Evolutionary conservation across 2,329 filamentous ascomycete species (phyloP), one percentile per base, ranked within the genome.

Genomic region (Pyrenophora graminea): DNA sequence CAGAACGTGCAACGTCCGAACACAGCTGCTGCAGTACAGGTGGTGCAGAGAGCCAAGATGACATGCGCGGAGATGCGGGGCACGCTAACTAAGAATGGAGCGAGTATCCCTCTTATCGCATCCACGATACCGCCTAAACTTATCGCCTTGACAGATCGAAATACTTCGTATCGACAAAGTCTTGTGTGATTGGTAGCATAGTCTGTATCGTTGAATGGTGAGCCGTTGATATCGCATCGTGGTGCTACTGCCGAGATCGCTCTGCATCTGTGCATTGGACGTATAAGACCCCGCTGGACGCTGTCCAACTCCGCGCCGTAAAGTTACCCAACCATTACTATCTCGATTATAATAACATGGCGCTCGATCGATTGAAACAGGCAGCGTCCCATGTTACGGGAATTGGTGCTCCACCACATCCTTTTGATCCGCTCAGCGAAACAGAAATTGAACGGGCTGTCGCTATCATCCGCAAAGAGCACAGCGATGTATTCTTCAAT

Each of bases 401-500:
- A 48, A 77, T 80, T 21, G 67, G 77, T 17, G 67, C 77, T 32
- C 77, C 78, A 42, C 81, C 82, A 31, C 86, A 95, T 67, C 91
- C 91, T 5, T 82, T 94, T 58, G 91, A 95, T 66, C 91, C 91
- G 45, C 84, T 96, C 39, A 82, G 82, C 8, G 78, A 81, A 8
- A 74, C 78, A 2, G 91, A 96, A 74, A 95, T 96, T 62, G 85
- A 88, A 63, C 76, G 81, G 17, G 85, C 85, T 6, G 87, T 91
- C 43, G 76, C 81, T 1, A 77, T 90, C 27, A 80, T 96, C 58
- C 85, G 85, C 55, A 84, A 86, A 62, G 80, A 87, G 52, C 80
- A 96, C 70, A 80, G 84, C 50, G 79, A 87, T 41, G 80, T 95
- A 52, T 85, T 86, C 73, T 96, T 92, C 82, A 94, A 96, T 77